phyloP scores from a whole-genome alignment of 2,329 filamentous ascomycete genomes.

The Periconia digitata region DNA sequence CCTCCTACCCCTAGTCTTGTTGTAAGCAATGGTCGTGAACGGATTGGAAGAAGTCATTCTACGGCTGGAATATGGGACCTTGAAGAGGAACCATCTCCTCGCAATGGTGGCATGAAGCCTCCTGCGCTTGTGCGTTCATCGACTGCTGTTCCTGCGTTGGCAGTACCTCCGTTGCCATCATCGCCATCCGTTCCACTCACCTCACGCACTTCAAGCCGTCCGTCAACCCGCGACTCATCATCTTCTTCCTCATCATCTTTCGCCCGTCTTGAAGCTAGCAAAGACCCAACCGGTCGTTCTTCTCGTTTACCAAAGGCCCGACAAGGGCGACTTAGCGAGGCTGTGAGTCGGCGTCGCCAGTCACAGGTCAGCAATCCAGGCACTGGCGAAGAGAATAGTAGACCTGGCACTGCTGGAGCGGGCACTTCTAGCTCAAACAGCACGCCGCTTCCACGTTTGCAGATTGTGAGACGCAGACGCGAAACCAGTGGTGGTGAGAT shows the following conservation, averaged over 20 bases:
- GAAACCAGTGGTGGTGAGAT: conserved; percentile 40
- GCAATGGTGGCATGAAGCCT: conserved; percentile 17
- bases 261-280: conserved; percentile 26
- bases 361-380: conserved; percentile 24
- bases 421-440: conserved; percentile 6
- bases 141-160: conserved; percentile 28
- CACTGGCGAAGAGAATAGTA: conserved; percentile 24
- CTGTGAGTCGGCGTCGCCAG: conserved; percentile 25
- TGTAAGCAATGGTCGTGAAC: conserved; percentile 17
- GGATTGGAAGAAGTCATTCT: conserved; percentile 30
- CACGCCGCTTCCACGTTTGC: conserved; percentile 32
- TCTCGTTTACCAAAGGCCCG: conserved; percentile 35
- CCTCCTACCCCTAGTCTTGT: conserved; percentile 26
- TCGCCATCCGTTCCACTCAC: conserved; percentile 11
- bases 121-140: conserved; percentile 26
- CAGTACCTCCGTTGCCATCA: conserved; percentile 15
- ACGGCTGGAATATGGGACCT: conserved; percentile 39
- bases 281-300: conserved; percentile 7
- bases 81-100: conserved; percentile 25
- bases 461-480: conserved; percentile 36
- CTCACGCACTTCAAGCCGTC: conserved; percentile 22
- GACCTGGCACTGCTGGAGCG: conserved; percentile 9
- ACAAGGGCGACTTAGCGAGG: conserved; percentile 33
- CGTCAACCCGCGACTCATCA: conserved; percentile 32
- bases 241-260: conserved; percentile 24